Evolutionary conservation across 495 filamentous ascomycete genomes (phyloP).

Genomic region (Bathelium albidoporum): DNA sequence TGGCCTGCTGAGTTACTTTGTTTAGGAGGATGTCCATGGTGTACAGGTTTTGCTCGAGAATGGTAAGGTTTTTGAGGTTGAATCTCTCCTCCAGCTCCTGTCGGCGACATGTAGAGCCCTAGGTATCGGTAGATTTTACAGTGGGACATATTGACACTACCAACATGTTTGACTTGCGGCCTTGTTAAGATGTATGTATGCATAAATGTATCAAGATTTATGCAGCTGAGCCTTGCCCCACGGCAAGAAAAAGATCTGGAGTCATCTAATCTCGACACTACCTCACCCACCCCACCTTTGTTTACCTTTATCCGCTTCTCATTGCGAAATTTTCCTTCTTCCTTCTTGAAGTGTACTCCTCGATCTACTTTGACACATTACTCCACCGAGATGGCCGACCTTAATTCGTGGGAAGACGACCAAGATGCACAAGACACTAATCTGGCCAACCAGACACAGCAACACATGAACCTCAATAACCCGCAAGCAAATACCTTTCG

Average conservation of each 20-base stretch:
- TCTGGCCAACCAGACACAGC: constrained; percentile 67
- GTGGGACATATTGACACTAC: not conserved
- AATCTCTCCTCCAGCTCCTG: not conserved
- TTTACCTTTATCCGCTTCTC: not conserved
- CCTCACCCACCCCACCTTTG: not conserved
- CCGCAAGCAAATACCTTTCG: constrained; percentile 50
- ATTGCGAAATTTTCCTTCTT: not conserved
- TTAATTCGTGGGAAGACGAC: constrained; percentile 95
- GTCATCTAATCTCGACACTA: constrained; percentile 10
- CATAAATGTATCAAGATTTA: not conserved
- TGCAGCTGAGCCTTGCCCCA: constrained; percentile 1
- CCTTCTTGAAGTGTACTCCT: not conserved
- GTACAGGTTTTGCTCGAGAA: not conserved
- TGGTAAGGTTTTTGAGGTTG: not conserved
- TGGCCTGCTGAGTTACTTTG: constrained; percentile 70
- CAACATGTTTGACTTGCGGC: too few relatives aligned
- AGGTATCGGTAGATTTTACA: not conserved
- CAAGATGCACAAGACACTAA: constrained; percentile 78
- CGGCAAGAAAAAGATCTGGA: not conserved
- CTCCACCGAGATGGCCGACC: constrained; percentile 58
- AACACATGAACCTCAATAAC: constrained; percentile 61
- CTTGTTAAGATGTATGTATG: too few relatives aligned
- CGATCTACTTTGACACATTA: not conserved
- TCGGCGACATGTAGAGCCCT: not conserved
- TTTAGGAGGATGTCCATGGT: constrained; percentile 72